Evolutionary conservation across 2,329 filamentous ascomycete genomes (phyloP), one percentile per base, ranked within the genome.

Genomic region (Moelleriella libera): DNA sequence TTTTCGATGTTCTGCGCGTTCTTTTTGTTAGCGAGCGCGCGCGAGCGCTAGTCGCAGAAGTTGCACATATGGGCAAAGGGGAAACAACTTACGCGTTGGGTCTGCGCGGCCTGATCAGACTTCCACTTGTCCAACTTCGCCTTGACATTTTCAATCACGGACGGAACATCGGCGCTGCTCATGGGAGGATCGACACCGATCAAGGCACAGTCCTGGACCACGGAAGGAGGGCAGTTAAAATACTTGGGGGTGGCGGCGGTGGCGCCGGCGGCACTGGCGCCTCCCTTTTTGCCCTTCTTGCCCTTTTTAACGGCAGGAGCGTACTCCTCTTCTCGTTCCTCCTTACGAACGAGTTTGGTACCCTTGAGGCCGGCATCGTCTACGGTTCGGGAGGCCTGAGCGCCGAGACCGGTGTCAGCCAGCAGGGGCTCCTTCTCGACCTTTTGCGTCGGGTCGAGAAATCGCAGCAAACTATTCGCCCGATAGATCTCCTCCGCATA

Each of bases 121-220:
- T 94, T 95, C 88, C 90, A 98, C 67, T 84, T 75, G 31, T 81
- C 81, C 46, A 97, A 75, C 78, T 97, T 97, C 61, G 80, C 85
- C 69, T 90, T 88, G 58, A 97, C 78, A 74, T 95, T 90, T 72
- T 96, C 88, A 44, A 87, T 71, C 11, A 85, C 79, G 50, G 72
- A 72, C 30, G 89, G 81, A 11, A 97, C 82, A 58, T 95, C 90
- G 48, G 81, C 75, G 60, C 88, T 80, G 66, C 80, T 85, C 76
- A 90, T 88, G 32, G 92, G 92, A 46, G 90, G 85, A 50, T 95
- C 83, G 55, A 97, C 80, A 57, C 83, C 83, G 62, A 97, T 76
- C 66, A 85, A 84, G 55, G 79, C 73, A 55, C 94, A 85, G 66
- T 95, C 86, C 67, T 96, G 88, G 45, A 98, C 88, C 55, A 97